Percentiles rank a stretch among this genome's conserved stretches.
Evolutionary conservation across 345 rosid genomes (phyloP).

Genomic region (Gossypium anomalum): DNA sequence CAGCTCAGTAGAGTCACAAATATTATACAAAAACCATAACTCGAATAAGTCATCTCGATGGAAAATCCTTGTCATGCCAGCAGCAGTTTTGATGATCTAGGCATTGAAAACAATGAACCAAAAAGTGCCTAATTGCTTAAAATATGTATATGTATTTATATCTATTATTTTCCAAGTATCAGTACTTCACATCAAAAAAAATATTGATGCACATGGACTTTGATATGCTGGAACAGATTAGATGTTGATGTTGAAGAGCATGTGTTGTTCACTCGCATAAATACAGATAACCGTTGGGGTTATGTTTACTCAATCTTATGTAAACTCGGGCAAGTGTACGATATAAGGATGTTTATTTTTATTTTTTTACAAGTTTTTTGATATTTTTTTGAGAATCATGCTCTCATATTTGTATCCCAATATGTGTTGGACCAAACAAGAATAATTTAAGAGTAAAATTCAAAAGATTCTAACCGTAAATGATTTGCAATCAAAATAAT

Average conservation of each 20-base stretch:
- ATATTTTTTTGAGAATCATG: too few species aligned
- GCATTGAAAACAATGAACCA: background rate
- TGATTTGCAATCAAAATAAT: too few species aligned
- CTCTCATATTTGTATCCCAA: too few species aligned
- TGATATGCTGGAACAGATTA: background rate
- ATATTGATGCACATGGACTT: background rate
- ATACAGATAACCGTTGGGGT: background rate
- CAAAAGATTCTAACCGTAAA: too few species aligned
- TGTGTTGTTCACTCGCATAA: background rate
- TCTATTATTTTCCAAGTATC: background rate
- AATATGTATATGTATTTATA: background rate
- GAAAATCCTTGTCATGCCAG: background rate
- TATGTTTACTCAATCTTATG: too few species aligned
- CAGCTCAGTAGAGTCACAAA: constrained; percentile 23
- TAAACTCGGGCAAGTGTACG: too few species aligned
- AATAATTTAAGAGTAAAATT: too few species aligned
- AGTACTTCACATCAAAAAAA: background rate
- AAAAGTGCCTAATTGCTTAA: background rate
- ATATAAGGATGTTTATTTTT: too few species aligned
- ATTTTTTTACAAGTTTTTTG: too few species aligned
- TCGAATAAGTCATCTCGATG: background rate
- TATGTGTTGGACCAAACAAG: too few species aligned
- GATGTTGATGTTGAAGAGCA: background rate
- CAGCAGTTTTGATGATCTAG: constrained; percentile 1
- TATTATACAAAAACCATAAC: constrained; percentile 13